These are phyloP conservation scores for Knoxdaviesia capensis DNA, from an alignment of 2,329 filamentous ascomycete species.

Conservation along the genomic window DNA sequence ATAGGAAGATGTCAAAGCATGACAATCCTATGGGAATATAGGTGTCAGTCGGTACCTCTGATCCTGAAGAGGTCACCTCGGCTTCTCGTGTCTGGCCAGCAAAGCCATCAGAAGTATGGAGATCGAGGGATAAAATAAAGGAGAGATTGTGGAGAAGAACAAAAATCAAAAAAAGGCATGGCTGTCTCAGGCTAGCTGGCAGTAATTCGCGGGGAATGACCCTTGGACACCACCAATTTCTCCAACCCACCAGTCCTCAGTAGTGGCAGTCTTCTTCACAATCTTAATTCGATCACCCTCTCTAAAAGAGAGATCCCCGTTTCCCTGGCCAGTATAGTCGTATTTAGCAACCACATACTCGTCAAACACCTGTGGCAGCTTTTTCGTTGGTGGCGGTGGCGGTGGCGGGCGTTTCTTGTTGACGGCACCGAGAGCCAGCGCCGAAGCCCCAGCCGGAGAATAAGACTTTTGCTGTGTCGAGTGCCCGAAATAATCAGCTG, in stretches of 20 bases:
- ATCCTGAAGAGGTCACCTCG: too few species aligned
- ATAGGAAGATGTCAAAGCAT: too few species aligned
- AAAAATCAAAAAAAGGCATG: neutral
- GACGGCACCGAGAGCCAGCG: neutral
- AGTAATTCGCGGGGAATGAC: slow-evolving; percentile 72
- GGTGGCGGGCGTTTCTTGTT: slow-evolving; percentile 3
- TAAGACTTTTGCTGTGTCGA: neutral
- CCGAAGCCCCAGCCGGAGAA: too few species aligned
- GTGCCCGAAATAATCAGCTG: slow-evolving; percentile 4
- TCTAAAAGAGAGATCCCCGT: slow-evolving; percentile 51
- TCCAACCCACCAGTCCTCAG: slow-evolving; percentile 78
- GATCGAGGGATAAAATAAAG: neutral
- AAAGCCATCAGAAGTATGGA: too few species aligned
- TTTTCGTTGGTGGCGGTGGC: slow-evolving; percentile 24
- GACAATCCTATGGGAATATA: too few species aligned
- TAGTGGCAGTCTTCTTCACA: slow-evolving; percentile 57
- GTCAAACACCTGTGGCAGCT: slow-evolving; percentile 44
- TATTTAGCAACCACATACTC: slow-evolving; percentile 55
- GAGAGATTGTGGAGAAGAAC: neutral
- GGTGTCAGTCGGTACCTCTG: too few species aligned
- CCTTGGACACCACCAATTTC: slow-evolving; percentile 49
- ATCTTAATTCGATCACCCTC: slow-evolving; percentile 65
- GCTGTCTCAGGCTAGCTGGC: slow-evolving; percentile 19
- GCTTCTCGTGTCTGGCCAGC: too few species aligned
- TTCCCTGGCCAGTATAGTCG: slow-evolving; percentile 48